Conservation (phyloP, 2,329 filamentous ascomycete species). For the Epichloe elymi region DNA sequence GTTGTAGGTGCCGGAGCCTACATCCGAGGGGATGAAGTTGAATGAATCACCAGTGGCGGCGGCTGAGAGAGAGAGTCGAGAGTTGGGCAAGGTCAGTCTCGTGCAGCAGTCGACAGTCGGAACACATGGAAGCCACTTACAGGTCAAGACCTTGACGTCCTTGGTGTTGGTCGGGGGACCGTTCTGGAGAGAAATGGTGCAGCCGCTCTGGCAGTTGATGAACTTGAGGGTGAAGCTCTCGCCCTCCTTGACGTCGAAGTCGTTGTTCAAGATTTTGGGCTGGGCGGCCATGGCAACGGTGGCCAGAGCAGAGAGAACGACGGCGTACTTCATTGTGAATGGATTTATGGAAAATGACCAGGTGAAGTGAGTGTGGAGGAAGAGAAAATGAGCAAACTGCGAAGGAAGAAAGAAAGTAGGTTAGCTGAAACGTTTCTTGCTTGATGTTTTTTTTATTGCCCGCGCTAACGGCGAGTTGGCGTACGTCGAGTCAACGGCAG, state of each 20-base stretch:
- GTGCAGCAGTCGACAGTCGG: neutral
- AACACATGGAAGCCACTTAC: slow-evolving; percentile 13
- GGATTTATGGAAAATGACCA: neutral
- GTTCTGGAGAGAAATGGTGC: slow-evolving; percentile 23
- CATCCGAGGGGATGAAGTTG: slow-evolving; percentile 15
- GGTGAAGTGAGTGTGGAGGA: neutral
- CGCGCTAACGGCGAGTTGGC: too few relatives aligned
- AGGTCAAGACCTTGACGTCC: slow-evolving; percentile 17
- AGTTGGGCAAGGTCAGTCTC: neutral
- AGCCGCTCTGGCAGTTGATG: slow-evolving; percentile 18
- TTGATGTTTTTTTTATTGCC: neutral
- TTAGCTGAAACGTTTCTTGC: neutral
- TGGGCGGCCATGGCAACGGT: slow-evolving; percentile 16
- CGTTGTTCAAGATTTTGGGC: slow-evolving; percentile 20
- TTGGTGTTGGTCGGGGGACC: slow-evolving; percentile 17
- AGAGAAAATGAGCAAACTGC: neutral
- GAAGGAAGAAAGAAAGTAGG: neutral
- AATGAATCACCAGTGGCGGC: slow-evolving; percentile 12
- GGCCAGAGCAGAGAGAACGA: slow-evolving; percentile 17
- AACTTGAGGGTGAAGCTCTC: slow-evolving; percentile 20
- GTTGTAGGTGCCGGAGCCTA: slow-evolving; percentile 20
- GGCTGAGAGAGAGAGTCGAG: slow-evolving; percentile 5
- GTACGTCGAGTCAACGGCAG: neutral
- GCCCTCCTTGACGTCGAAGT: slow-evolving; percentile 16
- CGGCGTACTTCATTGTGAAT: slow-evolving; percentile 24